Evolutionary conservation across 441 rosid genomes (phyloP).

Genomic region (Syzygium malaccense): DNA sequence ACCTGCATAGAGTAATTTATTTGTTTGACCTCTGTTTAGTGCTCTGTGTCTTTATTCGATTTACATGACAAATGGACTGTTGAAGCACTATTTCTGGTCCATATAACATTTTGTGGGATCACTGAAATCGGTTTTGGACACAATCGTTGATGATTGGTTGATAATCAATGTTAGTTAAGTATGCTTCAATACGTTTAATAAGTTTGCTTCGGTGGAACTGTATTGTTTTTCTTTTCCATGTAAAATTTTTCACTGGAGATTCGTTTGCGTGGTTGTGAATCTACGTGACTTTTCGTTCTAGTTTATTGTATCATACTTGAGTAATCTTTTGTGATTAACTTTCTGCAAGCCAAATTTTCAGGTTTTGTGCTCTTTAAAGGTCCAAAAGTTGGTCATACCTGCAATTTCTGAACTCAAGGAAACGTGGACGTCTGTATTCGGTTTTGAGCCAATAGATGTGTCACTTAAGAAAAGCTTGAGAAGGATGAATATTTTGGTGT

Average conservation of each 20-base stretch:
- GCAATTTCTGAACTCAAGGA: constrained; percentile 79
- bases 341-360: constrained; percentile 17
- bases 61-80: background rate
- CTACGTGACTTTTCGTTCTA: background rate
- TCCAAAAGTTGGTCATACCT: constrained; percentile 85
- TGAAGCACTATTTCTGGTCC: background rate
- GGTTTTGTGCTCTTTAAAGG: constrained; percentile 65
- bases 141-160: background rate
- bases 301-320: background rate
- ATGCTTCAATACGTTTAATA: background rate
- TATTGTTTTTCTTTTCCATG: background rate
- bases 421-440: constrained; percentile 90
- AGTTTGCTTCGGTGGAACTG: background rate
- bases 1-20: background rate
- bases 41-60: background rate
- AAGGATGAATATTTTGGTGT: constrained; percentile 68
- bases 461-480: constrained; percentile 37
- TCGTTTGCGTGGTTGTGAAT: background rate
- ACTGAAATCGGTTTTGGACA: background rate
- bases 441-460: constrained; percentile 53
- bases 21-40: background rate
- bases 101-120: background rate
- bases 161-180: background rate
- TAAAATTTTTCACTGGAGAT: background rate
- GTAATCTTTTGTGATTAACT: background rate